phyloP scores from a whole-genome alignment of 495 filamentous ascomycete species.

The Friedmanniomyces endolithicus region DNA sequence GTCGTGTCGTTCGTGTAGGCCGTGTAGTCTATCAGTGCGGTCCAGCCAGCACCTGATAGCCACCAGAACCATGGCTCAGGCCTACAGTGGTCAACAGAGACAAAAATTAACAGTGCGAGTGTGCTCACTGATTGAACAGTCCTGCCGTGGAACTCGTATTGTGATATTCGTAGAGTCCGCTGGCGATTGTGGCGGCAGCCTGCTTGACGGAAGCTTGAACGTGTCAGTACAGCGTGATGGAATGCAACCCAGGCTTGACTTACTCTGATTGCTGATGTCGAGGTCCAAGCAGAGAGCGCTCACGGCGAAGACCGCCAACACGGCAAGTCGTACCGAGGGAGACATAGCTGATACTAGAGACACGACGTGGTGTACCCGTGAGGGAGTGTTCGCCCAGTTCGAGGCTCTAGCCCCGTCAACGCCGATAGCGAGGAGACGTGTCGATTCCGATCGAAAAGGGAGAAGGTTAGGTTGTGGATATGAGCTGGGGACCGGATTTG shows the following conservation, averaged over 20 bases:
- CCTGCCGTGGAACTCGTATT: background rate
- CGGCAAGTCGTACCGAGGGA: background rate
- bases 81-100: background rate
- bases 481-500: too few species aligned
- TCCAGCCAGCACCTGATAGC: conserved; percentile 4
- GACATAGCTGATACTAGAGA: background rate
- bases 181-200: background rate
- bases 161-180: background rate
- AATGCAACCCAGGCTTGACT: background rate
- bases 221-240: too few species aligned
- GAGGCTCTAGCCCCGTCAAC: too few species aligned
- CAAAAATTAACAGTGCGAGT: background rate
- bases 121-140: background rate
- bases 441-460: too few species aligned
- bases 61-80: conserved; percentile 7
- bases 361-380: too few species aligned
- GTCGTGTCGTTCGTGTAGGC: conserved; percentile 3
- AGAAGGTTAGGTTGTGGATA: too few species aligned
- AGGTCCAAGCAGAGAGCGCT: background rate
- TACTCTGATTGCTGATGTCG: background rate
- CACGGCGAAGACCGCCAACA: background rate
- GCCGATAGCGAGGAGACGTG: too few species aligned
- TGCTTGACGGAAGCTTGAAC: background rate
- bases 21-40: conserved; percentile 4
- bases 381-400: too few species aligned